Evolutionary conservation across 805 yeast genomes (phyloP).

Genomic region (Clavispora carvajalis): DNA sequence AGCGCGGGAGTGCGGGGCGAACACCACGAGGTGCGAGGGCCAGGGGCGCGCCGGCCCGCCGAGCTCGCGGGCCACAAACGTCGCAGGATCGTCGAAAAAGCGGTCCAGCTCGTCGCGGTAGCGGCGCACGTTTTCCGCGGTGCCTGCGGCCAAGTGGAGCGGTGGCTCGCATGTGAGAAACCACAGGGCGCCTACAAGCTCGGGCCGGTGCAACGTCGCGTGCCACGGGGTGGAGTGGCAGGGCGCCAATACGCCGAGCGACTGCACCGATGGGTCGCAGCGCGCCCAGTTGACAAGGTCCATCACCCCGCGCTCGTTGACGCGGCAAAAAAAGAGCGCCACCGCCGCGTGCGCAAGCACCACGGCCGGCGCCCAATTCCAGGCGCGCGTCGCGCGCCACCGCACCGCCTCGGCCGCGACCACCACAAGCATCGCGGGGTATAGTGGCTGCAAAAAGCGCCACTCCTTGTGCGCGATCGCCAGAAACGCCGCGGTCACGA

Average conservation of each 20-base stretch:
- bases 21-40: constrained; percentile 74
- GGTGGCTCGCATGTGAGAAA: constrained; percentile 93
- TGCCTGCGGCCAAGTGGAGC: constrained; percentile 29
- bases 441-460: constrained; percentile 79
- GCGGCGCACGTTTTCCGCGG: constrained; percentile 19
- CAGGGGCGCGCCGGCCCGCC: constrained; percentile 39
- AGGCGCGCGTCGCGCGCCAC: neutral
- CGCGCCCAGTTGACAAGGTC: constrained; percentile 55
- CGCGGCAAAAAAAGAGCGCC: constrained; percentile 50
- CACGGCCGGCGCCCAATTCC: constrained; percentile 9
- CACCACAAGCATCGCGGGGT: constrained; percentile 62
- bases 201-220: constrained; percentile 64
- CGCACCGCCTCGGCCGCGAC: constrained; percentile 26
- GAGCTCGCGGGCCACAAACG: constrained; percentile 52
- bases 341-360: constrained; percentile 33
- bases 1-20: constrained; percentile 52
- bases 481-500: constrained; percentile 57
- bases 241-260: constrained; percentile 84
- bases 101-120: constrained; percentile 87
- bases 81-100: constrained; percentile 62
- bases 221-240: constrained; percentile 98
- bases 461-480: constrained; percentile 80
- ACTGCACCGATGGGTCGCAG: constrained; percentile 28
- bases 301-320: constrained; percentile 85
- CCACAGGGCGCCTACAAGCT: constrained; percentile 47